Evolutionary conservation across 2,329 filamentous ascomycete genomes (phyloP), one percentile per base, ranked within the genome.

Genomic region (Botrytis sinoallii): DNA sequence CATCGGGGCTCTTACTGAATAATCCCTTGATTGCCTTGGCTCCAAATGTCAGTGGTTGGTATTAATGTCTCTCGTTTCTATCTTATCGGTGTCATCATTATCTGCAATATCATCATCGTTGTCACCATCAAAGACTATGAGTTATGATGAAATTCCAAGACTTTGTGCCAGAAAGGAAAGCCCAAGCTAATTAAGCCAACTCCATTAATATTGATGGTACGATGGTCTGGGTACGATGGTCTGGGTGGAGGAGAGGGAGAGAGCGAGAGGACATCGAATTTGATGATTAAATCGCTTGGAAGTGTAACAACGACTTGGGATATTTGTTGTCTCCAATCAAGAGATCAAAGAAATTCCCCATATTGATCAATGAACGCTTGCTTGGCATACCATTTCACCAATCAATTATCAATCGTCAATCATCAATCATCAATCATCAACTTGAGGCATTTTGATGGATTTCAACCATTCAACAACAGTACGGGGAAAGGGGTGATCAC

Each of bases 291-390:
- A 52, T n/a, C 22, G 48, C 48, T 29, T 55, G 25, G 40, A 10
- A 44, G 18, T 32, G 40, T 22, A n/a, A 25, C 20, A 32, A 66
- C 29, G n/a, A 29, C 35, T 42, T 42, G 3, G 22, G 14, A 18
- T 40, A 61, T 44, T 32, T 32, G 40, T 55, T 55, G 65, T 68
- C 65, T 29, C 48, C 48, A 68, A 42, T 68, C 65, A 68, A 68
- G 42, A 46, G 35, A 25, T 68, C 46, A 65, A 25, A 7, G 48
- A 12, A 4, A 55, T 40, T 44, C 61, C 40, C 38, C 40, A 64
- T 64, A 32, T 25, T 44, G 8, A 32, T 44, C 8, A 65, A 68
- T 14, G 25, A 35, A 55, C n/a, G 35, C 16, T 29, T 55, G 48
- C 48, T 40, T 55, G 65, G 46, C 65, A 68, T 55, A 42, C n/a